Evolutionary conservation across 257 asterid genomes (phyloP).

Genomic region (Ilex aquifolium): DNA sequence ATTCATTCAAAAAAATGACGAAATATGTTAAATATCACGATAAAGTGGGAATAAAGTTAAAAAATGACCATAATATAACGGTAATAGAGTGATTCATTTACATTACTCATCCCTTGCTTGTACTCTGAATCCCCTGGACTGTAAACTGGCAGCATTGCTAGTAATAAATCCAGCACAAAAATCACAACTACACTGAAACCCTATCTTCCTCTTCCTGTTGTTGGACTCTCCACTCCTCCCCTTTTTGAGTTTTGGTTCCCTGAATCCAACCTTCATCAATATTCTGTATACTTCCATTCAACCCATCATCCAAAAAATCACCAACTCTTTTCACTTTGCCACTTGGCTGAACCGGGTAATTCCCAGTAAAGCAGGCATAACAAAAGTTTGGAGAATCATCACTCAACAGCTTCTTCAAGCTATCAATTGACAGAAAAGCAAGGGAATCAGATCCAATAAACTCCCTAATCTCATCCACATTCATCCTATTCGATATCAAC

Average conservation of each 20-base stretch:
- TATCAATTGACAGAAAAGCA: constrained; percentile 59
- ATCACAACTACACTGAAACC: background rate
- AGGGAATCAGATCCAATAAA: constrained; percentile 82
- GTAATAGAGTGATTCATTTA: no score
- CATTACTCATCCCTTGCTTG: no score
- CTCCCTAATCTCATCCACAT: constrained; percentile 63
- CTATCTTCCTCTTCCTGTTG: constrained; percentile 24
- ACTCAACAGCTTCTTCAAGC: constrained; percentile 43
- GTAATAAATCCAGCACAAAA: background rate
- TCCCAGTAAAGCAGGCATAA: constrained; percentile 78
- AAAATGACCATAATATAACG: no score
- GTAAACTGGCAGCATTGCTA: no score
- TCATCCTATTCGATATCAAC: constrained; percentile 76
- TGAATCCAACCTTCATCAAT: constrained; percentile 64
- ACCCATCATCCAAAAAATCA: constrained; percentile 79
- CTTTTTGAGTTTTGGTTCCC: constrained; percentile 16
- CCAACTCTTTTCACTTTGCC: constrained; percentile 85
- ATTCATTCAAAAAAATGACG: no score
- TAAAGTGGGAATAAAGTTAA: no score
- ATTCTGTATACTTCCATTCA: constrained; percentile 54
- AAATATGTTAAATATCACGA: no score
- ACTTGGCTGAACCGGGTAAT: constrained; percentile 66
- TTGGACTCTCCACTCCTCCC: constrained; percentile 8
- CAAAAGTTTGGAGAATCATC: constrained; percentile 42
- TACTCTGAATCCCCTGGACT: no score